Base-by-base conservation (phyloP, 805 yeast genomes). In the Candida dendrica region DNA sequence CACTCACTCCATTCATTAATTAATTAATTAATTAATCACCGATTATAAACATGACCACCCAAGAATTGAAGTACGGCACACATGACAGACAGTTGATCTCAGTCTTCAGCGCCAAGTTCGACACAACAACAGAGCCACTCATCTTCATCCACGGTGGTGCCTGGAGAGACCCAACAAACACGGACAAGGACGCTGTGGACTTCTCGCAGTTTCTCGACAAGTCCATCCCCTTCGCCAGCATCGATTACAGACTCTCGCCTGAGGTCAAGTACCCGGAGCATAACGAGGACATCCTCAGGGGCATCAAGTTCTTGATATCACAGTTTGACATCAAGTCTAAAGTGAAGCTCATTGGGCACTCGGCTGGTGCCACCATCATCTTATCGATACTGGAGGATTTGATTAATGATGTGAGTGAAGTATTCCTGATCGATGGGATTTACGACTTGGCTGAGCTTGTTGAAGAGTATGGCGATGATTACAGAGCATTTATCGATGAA, bases 131-230 rank as follows among this genome's bases (percentile, higher is more conserved):
- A 18, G 34, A 17, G 42, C 54, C 74, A 16, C 41, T 76, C 6
- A 69, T 85, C 1, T 80, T 78, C 49, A 71, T 87, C 33, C 96
- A 87, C 60, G 96, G 96, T 1, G 96, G 96, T 0, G 95, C 89
- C 0, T 87, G 95, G 95, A 68, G 86, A 46, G 95, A 84, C 53
- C 75, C 79, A 1, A 56, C 47, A 3, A 81, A 82, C 54, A 81
- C 89, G 0, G 71, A 63, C 22, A 60, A 69, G 33, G 91, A 83
- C 51, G 77, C 75, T 41, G 64, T 63, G 9, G 49, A 47, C 11
- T 44, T 79, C 36, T 34, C 49, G 15, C 29, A 37, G 13, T 11
- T 19, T 9, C 37, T 50, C 16, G 47, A 60, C 18, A 31, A 40
- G 8, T 42, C 49, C 51, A 51, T 44, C 17, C 50, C 48, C 11